These are phyloP conservation scores for Przewalskia tangutica DNA, from an alignment of 257 asterid genomes.

Conservation along the genomic window DNA sequence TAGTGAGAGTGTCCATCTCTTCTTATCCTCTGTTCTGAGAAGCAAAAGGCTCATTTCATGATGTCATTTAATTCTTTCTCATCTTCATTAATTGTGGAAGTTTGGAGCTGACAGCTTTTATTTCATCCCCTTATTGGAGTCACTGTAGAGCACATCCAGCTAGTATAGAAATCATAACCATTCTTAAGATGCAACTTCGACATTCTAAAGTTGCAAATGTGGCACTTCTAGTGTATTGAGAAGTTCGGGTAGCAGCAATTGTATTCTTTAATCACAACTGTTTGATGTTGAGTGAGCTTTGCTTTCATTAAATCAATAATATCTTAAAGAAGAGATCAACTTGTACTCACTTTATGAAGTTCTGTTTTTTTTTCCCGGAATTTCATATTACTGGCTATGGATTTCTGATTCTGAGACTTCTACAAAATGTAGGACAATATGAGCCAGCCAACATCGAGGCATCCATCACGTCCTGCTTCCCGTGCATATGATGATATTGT, in stretches of 20 bases:
- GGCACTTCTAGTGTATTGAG: neutral
- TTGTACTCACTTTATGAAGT: neutral
- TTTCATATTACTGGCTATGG: neutral
- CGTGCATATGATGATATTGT: constrained; percentile 27
- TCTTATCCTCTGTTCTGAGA: neutral
- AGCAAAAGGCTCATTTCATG: neutral
- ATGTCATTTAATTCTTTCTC: neutral
- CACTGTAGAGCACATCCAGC: neutral
- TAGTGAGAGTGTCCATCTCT: neutral
- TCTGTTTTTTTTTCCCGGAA: neutral
- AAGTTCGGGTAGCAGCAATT: neutral
- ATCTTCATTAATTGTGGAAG: neutral
- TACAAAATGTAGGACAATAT: constrained; percentile 38
- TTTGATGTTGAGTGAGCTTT: neutral
- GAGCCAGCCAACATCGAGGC: constrained; percentile 28
- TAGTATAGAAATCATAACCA: neutral
- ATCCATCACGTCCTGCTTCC: constrained; percentile 34
- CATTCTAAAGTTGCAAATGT: neutral
- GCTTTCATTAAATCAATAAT: neutral
- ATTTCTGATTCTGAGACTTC: constrained; percentile 1
- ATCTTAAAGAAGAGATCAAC: neutral
- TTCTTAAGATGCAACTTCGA: neutral
- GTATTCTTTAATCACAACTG: neutral
- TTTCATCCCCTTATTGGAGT: neutral
- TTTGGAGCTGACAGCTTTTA: neutral